Conservation (phyloP, 441 rosid genomes). For the Breynia disticha region DNA sequence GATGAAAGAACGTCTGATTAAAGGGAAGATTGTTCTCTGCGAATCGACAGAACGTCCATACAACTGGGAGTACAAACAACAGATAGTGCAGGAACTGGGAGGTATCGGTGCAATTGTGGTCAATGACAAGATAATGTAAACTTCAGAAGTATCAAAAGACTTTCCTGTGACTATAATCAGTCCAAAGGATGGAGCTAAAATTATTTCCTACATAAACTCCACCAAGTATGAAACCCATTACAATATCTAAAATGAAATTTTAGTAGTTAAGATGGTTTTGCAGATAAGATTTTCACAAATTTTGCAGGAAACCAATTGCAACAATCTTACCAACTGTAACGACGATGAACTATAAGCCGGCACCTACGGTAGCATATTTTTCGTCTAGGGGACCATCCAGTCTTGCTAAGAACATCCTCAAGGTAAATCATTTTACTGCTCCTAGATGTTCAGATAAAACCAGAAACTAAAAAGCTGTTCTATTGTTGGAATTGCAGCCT, state of each 20-base stretch:
- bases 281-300: not conserved
- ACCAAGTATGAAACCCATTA: not conserved
- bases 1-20: slow-evolving; percentile 42
- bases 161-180: not conserved
- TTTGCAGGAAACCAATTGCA: not conserved
- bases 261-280: too few relatives aligned
- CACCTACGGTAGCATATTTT: slow-evolving; percentile 57
- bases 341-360: slow-evolving; percentile 42
- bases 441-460: too few relatives aligned
- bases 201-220: not conserved
- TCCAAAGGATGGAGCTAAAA: not conserved
- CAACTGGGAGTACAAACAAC: too few relatives aligned
- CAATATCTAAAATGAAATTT: too few relatives aligned
- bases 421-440: slow-evolving; percentile 27
- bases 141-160: not conserved
- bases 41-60: too few relatives aligned
- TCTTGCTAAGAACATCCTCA: slow-evolving; percentile 49
- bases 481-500: slow-evolving; percentile 30
- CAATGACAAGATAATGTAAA: too few relatives aligned
- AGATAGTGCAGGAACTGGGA: too few relatives aligned
- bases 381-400: slow-evolving; percentile 71
- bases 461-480: too few relatives aligned
- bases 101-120: too few relatives aligned
- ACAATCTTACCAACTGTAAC: slow-evolving; percentile 3
- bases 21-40: slow-evolving; percentile 58